Percentiles rank a stretch among this genome's conserved stretches.
phyloP scores from a whole-genome alignment of 2,329 filamentous ascomycete species.

The Aspergillus calidoustus region DNA sequence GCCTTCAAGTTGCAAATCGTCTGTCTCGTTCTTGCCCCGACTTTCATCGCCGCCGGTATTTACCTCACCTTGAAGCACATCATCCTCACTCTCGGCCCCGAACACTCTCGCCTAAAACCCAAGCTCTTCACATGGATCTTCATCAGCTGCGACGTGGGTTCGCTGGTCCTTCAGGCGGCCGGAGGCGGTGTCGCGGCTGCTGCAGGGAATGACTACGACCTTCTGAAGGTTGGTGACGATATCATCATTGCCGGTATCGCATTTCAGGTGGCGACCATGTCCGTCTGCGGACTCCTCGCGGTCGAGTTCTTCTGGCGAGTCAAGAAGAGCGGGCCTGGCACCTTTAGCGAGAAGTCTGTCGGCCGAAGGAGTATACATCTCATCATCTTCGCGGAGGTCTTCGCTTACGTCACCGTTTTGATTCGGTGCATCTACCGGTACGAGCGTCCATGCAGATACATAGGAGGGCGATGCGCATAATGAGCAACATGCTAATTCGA shows the following conservation, averaged over 20 bases:
- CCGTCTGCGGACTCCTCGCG: slow-evolving; percentile 41
- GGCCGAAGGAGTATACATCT: slow-evolving; percentile 29
- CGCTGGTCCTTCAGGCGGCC: slow-evolving; percentile 62
- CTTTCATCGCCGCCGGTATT: slow-evolving; percentile 59
- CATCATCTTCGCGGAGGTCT: slow-evolving; percentile 34
- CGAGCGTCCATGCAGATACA: slow-evolving; percentile 8
- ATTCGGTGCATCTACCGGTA: slow-evolving; percentile 52
- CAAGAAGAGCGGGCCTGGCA: slow-evolving; percentile 30
- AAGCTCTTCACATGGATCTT: slow-evolving; percentile 63
- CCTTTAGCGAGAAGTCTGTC: slow-evolving; percentile 32
- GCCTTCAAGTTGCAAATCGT: slow-evolving; percentile 61
- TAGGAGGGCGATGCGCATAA: background rate
- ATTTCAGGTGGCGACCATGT: slow-evolving; percentile 59
- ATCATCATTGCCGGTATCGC: slow-evolving; percentile 64
- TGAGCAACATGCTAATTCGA: background rate
- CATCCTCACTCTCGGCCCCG: slow-evolving; percentile 58
- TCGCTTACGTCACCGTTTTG: slow-evolving; percentile 47
- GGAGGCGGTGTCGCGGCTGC: slow-evolving; percentile 63
- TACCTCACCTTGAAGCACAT: slow-evolving; percentile 63
- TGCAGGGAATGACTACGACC: slow-evolving; percentile 44
- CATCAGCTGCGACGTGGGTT: slow-evolving; percentile 62
- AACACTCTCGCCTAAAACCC: slow-evolving; percentile 54
- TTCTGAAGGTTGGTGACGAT: slow-evolving; percentile 56
- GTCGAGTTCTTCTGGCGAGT: slow-evolving; percentile 53
- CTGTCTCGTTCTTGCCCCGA: slow-evolving; percentile 61